Conservation (phyloP, 1,139 yeast genomes). For the Suhomyces bokatorum region DNA sequence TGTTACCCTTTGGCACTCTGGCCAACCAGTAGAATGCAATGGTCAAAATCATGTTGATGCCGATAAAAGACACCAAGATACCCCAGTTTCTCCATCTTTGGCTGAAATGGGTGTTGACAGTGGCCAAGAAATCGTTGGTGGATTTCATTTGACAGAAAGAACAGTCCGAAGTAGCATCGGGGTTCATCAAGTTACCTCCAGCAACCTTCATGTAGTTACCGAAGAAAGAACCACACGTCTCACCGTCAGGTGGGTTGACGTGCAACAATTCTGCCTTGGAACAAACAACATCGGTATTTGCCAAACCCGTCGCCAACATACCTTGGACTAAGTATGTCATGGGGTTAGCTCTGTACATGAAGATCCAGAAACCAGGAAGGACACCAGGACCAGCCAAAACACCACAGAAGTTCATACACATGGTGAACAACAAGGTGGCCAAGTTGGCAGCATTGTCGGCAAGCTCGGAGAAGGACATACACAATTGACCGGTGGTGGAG, state of each 20-base stretch:
- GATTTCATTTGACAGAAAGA: constrained; percentile 48
- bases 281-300: constrained; percentile 51
- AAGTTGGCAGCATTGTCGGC: constrained; percentile 78
- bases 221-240: constrained; percentile 58
- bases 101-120: constrained; percentile 42
- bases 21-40: constrained; percentile 28
- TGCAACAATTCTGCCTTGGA: constrained; percentile 44
- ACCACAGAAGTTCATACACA: constrained; percentile 80
- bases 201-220: constrained; percentile 39
- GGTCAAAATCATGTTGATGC: constrained; percentile 23
- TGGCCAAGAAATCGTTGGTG: constrained; percentile 52
- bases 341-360: constrained; percentile 67
- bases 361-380: constrained; percentile 53
- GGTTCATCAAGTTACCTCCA: constrained; percentile 53
- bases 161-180: constrained; percentile 48
- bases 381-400: constrained; percentile 63
- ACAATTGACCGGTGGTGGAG: constrained; percentile 65
- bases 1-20: constrained; percentile 33
- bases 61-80: constrained; percentile 40
- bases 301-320: constrained; percentile 53
- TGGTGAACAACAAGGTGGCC: constrained; percentile 61
- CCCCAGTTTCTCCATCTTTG: constrained; percentile 73
- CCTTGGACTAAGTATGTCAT: constrained; percentile 62
- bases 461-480: constrained; percentile 60
- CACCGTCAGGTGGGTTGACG: constrained; percentile 49